Evolutionary conservation across 495 filamentous ascomycete genomes (phyloP).

Genomic region (Aspergillus ostianus): DNA sequence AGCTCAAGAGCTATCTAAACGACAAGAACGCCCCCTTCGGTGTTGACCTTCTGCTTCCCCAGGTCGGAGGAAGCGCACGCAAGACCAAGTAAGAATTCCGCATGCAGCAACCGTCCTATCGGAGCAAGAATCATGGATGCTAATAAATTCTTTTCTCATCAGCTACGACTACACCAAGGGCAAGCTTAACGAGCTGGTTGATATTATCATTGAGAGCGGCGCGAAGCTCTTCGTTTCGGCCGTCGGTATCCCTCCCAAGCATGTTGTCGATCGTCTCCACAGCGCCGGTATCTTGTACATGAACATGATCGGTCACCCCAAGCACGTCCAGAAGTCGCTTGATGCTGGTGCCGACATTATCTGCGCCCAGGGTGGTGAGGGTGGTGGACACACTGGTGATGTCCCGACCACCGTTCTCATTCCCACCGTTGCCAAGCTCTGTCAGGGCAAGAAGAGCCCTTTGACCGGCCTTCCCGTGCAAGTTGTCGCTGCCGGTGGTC

Average conservation of each 20-base stretch:
- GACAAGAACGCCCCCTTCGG: conserved; percentile 99
- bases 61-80: conserved; percentile 88
- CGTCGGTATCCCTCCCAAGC: conserved; percentile 87
- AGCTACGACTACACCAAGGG: conserved; percentile 99
- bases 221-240: conserved; percentile 95
- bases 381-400: conserved; percentile 88
- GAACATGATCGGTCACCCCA: conserved; percentile 99
- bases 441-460: conserved; percentile 77
- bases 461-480: conserved; percentile 84
- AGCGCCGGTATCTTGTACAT: conserved; percentile 87
- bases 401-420: conserved; percentile 87
- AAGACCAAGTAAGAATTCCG: conserved; percentile 77
- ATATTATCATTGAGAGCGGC: conserved; percentile 87
- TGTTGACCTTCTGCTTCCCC: conserved; percentile 90
- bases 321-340: conserved; percentile 93
- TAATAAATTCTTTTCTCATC: conserved; percentile 21
- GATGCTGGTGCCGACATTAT: conserved; percentile 88
- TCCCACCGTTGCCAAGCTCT: conserved; percentile 82
- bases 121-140: conserved; percentile 5
- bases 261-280: conserved; percentile 87
- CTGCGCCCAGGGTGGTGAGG: conserved; percentile 90
- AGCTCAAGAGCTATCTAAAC: conserved; percentile 83
- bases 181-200: conserved; percentile 87
- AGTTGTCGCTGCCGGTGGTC: conserved; percentile 89
- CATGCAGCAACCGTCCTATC: neutral